A percentile compares a stretch with the other conserved stretches of the same genome.
These are phyloP conservation scores for Musa balbisiana DNA, from an alignment of 202 grass and related monocot genomes.

Conservation along the genomic window DNA sequence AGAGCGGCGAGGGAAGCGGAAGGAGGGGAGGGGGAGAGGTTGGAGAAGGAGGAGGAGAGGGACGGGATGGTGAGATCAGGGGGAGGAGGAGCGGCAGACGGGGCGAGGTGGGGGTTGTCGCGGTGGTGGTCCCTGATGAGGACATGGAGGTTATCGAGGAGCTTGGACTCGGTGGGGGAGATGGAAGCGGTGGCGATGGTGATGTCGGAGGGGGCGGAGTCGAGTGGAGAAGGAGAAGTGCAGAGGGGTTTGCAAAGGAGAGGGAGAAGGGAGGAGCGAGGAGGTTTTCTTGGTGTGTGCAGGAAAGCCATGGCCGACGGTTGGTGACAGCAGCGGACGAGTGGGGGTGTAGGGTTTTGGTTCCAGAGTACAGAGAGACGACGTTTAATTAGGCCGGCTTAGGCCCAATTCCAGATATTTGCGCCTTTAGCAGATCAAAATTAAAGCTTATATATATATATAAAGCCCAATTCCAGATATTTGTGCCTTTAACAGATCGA, in stretches of 20 bases:
- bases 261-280: slow-evolving; percentile 1
- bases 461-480: too few species aligned
- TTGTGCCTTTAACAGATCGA: too few species aligned
- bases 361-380: not conserved
- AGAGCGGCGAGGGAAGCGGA: slow-evolving; percentile 30
- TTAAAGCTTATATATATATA: too few species aligned
- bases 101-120: slow-evolving; percentile 19
- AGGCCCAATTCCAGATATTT: too few species aligned
- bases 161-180: slow-evolving; percentile 38
- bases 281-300: slow-evolving; percentile 33
- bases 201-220: not conserved
- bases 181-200: slow-evolving; percentile 6
- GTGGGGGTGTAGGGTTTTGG: slow-evolving; percentile 17
- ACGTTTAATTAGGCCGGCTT: not conserved
- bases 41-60: slow-evolving; percentile 27
- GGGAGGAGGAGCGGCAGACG: slow-evolving; percentile 25
- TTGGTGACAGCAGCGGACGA: not conserved
- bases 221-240: slow-evolving; percentile 18
- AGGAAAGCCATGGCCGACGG: slow-evolving; percentile 48
- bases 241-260: slow-evolving; percentile 15
- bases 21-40: slow-evolving; percentile 36
- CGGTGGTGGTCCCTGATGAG: slow-evolving; percentile 57
- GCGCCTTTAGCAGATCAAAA: too few species aligned
- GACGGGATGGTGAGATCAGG: slow-evolving; percentile 30
- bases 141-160: slow-evolving; percentile 50